Evolutionary conservation across 2,329 filamentous ascomycete species (phyloP).

Genomic region (Chaetoscypha palmicola): DNA sequence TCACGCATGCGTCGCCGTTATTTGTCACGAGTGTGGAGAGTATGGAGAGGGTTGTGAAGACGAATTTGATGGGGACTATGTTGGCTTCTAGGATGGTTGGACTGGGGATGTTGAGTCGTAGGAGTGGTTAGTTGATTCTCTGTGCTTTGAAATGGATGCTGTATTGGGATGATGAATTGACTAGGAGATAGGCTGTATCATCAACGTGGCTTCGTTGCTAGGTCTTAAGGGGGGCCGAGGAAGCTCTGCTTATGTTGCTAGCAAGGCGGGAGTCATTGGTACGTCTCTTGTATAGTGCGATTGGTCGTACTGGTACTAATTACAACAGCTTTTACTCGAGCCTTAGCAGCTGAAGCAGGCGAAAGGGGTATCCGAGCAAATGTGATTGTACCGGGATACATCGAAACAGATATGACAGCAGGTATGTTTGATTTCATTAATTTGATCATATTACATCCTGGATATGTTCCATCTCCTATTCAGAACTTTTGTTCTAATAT

Average conservation of each 20-base stretch:
- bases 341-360: conserved; percentile 56
- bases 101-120: conserved; percentile 40
- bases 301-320: background rate
- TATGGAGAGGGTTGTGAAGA: conserved; percentile 54
- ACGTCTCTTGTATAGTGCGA: conserved; percentile 20
- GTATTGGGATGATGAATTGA: background rate
- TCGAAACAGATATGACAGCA: conserved; percentile 72
- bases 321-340: conserved; percentile 55
- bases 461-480: conserved; percentile 21
- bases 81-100: conserved; percentile 49
- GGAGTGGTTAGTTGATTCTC: conserved; percentile 20
- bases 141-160: background rate
- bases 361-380: conserved; percentile 64
- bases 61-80: conserved; percentile 64
- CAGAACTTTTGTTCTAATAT: conserved; percentile 27
- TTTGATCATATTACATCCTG: no score
- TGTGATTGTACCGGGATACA: conserved; percentile 75
- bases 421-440: conserved; percentile 43
- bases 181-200: conserved; percentile 52
- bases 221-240: conserved; percentile 63
- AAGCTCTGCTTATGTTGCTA: conserved; percentile 67
- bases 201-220: conserved; percentile 75
- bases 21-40: conserved; percentile 42
- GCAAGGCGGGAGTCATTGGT: conserved; percentile 74
- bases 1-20: conserved; percentile 60